Conservation (phyloP, 2,329 filamentous ascomycete genomes). For the Aureobasidium sp. region DNA sequence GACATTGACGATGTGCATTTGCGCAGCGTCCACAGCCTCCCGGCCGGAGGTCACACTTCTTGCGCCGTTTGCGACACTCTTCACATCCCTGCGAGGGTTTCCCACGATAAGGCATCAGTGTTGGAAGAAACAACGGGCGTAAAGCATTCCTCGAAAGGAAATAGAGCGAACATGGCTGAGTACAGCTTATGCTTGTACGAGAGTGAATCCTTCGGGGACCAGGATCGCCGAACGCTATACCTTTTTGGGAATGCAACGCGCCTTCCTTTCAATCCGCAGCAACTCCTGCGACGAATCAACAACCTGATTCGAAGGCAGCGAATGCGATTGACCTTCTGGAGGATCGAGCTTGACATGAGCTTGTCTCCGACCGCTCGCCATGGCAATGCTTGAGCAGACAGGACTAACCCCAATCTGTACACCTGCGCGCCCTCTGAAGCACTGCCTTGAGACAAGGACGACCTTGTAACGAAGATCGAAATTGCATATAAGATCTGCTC, state of each 20-base stretch:
- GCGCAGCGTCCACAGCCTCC: not conserved
- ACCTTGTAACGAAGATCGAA: not conserved
- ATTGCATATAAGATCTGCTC: not conserved
- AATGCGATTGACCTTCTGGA: not conserved
- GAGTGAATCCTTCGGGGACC: conserved; percentile 3
- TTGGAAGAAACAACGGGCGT: not conserved
- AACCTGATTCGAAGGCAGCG: not conserved
- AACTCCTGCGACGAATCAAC: not conserved
- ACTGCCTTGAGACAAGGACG: not conserved
- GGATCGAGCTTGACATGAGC: not conserved
- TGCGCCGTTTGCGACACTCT: conserved; percentile 6
- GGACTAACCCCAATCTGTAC: not conserved
- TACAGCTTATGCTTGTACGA: not conserved
- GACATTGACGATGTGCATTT: not conserved
- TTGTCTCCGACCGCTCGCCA: not conserved
- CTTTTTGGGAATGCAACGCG: not conserved
- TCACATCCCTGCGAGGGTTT: conserved; percentile 1
- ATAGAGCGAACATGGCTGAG: not conserved
- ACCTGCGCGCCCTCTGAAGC: not conserved
- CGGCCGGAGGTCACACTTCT: conserved; percentile 4
- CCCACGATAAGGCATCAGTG: conserved; percentile 3
- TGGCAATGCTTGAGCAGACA: not conserved
- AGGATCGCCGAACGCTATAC: not conserved
- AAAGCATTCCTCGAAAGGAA: not conserved
- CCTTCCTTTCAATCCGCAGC: not conserved